Evolutionary conservation across 2,329 filamentous ascomycete species (phyloP).

Genomic region (Cladophialophora psammophila): DNA sequence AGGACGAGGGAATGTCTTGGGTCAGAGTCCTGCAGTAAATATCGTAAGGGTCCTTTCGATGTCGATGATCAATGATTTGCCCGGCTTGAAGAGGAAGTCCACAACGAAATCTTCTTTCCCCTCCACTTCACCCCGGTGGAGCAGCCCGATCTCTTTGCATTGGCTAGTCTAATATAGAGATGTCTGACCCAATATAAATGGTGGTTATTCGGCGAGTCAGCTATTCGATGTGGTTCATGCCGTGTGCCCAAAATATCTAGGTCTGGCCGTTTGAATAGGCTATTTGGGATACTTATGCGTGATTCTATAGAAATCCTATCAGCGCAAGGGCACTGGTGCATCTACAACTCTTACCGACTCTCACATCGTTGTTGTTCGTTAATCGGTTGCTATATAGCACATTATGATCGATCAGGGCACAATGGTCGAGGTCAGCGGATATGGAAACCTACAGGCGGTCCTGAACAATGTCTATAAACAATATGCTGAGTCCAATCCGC

Average conservation of each 20-base stretch:
- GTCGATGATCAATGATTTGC: constrained; percentile 11
- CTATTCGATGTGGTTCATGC: background rate
- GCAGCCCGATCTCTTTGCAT: background rate
- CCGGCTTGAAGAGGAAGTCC: constrained; percentile 22
- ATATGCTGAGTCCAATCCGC: constrained; percentile 13
- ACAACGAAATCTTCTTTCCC: constrained; percentile 12
- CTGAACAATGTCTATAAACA: constrained; percentile 4
- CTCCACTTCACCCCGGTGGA: background rate
- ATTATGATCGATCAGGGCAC: constrained; percentile 4
- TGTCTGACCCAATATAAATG: constrained; percentile 1
- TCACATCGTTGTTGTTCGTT: background rate
- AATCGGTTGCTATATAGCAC: background rate
- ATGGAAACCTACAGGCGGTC: background rate
- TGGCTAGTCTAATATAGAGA: background rate
- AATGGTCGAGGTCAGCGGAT: constrained; percentile 1
- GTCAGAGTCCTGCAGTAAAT: background rate
- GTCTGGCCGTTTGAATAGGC: constrained; percentile 6
- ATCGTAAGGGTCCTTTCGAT: constrained; percentile 8
- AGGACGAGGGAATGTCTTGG: constrained; percentile 2
- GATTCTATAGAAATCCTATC: background rate
- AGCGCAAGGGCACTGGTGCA: background rate
- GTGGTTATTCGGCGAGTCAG: background rate
- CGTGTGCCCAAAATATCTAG: background rate
- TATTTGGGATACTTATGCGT: constrained; percentile 4
- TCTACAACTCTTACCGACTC: background rate